Evolutionary conservation across 768 basidiomycete species (phyloP).

Genomic region (Mycena albidolilacea): DNA sequence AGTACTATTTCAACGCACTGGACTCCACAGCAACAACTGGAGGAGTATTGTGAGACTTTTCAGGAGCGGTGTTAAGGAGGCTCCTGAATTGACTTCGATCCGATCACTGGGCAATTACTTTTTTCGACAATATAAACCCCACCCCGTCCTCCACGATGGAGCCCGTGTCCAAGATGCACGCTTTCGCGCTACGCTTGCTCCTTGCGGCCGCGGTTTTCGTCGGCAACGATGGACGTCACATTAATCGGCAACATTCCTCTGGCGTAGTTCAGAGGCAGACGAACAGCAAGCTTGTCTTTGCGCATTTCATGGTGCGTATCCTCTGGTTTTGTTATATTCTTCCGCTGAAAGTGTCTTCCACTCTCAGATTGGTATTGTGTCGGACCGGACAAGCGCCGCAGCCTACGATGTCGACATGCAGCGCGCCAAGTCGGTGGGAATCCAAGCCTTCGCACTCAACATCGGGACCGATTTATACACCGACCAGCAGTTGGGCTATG

Average conservation of each 20-base stretch:
- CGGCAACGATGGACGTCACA: neutral
- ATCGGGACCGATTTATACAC: conserved; percentile 59
- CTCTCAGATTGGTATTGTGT: conserved; percentile 38
- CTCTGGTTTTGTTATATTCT: neutral
- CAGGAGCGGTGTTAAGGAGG: neutral
- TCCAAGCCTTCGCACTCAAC: conserved; percentile 63
- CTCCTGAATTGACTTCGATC: neutral
- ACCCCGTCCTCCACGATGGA: too few species aligned
- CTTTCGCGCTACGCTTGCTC: neutral
- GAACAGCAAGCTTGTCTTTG: conserved; percentile 34
- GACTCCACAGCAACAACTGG: neutral
- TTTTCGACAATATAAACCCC: neutral
- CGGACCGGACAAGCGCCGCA: conserved; percentile 34
- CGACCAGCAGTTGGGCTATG: conserved; percentile 51
- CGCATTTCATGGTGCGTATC: conserved; percentile 38
- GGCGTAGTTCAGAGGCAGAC: neutral
- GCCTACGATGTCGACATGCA: conserved; percentile 41
- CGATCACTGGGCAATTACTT: neutral
- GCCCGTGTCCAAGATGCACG: neutral
- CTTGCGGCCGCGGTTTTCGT: neutral
- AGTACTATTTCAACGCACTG: neutral
- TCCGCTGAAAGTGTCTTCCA: neutral
- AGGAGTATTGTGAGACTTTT: neutral
- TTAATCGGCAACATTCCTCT: neutral
- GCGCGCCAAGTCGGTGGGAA: conserved; percentile 41